phyloP scores from a whole-genome alignment of 352 stramenopile genomes.

The Aphanomyces invadans region DNA sequence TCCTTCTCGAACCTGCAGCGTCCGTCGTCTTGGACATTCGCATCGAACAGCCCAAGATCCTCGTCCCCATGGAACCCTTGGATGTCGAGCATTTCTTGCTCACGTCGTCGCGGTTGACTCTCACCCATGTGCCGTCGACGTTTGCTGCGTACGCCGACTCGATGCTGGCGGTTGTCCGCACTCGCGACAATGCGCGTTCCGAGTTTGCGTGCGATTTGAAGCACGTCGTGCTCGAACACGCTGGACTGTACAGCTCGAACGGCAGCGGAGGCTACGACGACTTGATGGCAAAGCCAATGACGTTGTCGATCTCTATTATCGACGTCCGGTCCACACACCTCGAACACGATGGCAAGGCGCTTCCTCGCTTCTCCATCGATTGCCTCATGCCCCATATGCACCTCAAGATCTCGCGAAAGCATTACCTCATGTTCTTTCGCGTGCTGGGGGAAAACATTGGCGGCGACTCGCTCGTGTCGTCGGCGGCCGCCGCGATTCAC shows the following conservation, averaged over 20 bases:
- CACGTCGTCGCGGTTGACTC: slow-evolving; percentile 41
- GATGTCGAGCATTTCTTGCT: slow-evolving; percentile 51
- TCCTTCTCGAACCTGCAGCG: slow-evolving; percentile 53
- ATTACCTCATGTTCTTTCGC: slow-evolving; percentile 61
- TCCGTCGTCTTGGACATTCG: slow-evolving; percentile 42
- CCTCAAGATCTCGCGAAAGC: slow-evolving; percentile 11
- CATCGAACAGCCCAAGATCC: slow-evolving; percentile 49
- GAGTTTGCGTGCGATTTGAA: slow-evolving; percentile 30
- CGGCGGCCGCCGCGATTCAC: not conserved
- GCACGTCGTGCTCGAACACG: slow-evolving; percentile 40
- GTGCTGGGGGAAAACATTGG: slow-evolving; percentile 68
- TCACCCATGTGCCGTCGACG: slow-evolving; percentile 50
- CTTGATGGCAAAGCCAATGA: slow-evolving; percentile 35
- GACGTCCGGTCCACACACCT: slow-evolving; percentile 49
- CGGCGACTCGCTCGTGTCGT: slow-evolving; percentile 34
- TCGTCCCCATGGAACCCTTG: slow-evolving; percentile 52
- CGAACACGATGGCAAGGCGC: slow-evolving; percentile 30
- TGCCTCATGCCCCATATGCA: slow-evolving; percentile 30
- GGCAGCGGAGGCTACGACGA: slow-evolving; percentile 18
- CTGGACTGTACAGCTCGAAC: slow-evolving; percentile 35
- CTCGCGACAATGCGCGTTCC: not conserved
- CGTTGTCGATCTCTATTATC: slow-evolving; percentile 56
- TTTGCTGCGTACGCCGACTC: slow-evolving; percentile 28
- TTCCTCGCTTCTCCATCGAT: slow-evolving; percentile 57
- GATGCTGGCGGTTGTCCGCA: not conserved